A percentile compares a stretch with the other conserved stretches of the same genome.
Conservation (phyloP, 768 basidiomycete genomes). For the Kwoniella newhampshirensis region DNA sequence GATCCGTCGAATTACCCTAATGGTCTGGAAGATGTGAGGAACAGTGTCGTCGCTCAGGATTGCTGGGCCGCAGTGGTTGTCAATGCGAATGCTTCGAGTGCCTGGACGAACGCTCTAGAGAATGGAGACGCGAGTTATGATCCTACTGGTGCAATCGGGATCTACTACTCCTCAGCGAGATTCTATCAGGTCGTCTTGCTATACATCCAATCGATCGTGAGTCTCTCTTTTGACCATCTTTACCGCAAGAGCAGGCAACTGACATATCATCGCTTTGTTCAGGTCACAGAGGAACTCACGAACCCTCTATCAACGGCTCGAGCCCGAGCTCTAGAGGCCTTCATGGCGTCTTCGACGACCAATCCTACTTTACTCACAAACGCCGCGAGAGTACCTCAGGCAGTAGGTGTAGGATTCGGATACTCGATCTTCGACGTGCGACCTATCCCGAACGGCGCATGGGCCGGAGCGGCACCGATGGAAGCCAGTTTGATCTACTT, state of each 20-base stretch:
- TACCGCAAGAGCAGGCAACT: background rate
- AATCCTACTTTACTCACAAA: conserved; percentile 29
- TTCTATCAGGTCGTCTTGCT: conserved; percentile 48
- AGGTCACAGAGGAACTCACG: conserved; percentile 25
- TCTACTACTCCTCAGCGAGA: conserved; percentile 43
- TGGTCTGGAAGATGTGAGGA: conserved; percentile 31
- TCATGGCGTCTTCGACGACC: conserved; percentile 33
- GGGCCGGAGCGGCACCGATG: conserved; percentile 51
- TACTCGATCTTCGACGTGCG: conserved; percentile 43
- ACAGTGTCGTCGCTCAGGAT: conserved; percentile 31
- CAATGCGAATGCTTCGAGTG: conserved; percentile 45
- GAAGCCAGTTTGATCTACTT: conserved; percentile 49
- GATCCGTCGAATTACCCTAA: conserved; percentile 36
- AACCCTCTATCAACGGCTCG: conserved; percentile 34
- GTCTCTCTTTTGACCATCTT: conserved; percentile 1
- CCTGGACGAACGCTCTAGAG: conserved; percentile 39
- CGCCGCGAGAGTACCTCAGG: conserved; percentile 43
- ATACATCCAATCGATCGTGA: conserved; percentile 43
- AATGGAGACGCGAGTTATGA: conserved; percentile 45
- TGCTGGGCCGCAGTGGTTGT: conserved; percentile 50
- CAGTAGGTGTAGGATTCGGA: conserved; percentile 46
- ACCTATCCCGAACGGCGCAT: conserved; percentile 33
- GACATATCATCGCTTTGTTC: background rate
- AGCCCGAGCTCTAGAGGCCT: conserved; percentile 28
- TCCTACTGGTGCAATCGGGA: conserved; percentile 42